A percentile compares a stretch with the other conserved stretches of the same genome.
Evolutionary conservation across 2,329 filamentous ascomycete species (phyloP).

Genomic region (Colletotrichum sublineola): DNA sequence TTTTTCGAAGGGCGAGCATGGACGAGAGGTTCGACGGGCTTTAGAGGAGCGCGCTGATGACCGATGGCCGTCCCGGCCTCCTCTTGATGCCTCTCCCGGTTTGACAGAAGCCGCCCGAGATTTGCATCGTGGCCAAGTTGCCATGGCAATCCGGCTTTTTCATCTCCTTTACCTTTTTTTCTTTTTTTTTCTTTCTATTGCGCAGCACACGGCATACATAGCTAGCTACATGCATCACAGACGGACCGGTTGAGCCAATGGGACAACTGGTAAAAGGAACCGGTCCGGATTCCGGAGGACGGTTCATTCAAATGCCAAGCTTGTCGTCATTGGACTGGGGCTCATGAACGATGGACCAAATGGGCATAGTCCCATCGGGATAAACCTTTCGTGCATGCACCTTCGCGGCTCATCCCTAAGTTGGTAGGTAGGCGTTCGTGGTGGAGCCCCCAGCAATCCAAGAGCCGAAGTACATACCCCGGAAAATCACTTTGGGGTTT

Average conservation of each 20-base stretch:
- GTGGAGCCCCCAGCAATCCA: slow-evolving; percentile 12
- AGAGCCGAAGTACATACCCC: slow-evolving; percentile 35
- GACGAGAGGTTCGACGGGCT: slow-evolving; percentile 13
- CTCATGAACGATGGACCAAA: slow-evolving; percentile 23
- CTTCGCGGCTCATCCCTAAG: slow-evolving; percentile 18
- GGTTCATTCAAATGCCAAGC: not conserved
- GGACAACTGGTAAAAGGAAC: not conserved
- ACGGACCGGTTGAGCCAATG: no score
- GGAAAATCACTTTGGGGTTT: slow-evolving; percentile 28
- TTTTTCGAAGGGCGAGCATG: slow-evolving; percentile 9
- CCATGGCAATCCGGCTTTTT: not conserved
- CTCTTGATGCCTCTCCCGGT: slow-evolving; percentile 6
- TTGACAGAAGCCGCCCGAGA: slow-evolving; percentile 8
- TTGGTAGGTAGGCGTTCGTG: slow-evolving; percentile 16
- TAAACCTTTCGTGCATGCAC: slow-evolving; percentile 33
- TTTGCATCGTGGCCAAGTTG: slow-evolving; percentile 1
- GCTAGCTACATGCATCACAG: not conserved
- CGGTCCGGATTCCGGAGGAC: not conserved
- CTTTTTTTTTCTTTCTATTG: not conserved
- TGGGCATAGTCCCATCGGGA: slow-evolving; percentile 34
- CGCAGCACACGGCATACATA: not conserved
- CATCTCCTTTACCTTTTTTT: not conserved
- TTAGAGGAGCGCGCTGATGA: slow-evolving; percentile 8
- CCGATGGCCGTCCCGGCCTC: not conserved
- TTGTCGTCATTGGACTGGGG: slow-evolving; percentile 26